phyloP scores from a whole-genome alignment of 352 stramenopile genomes.

The Globisporangium emineosum region DNA sequence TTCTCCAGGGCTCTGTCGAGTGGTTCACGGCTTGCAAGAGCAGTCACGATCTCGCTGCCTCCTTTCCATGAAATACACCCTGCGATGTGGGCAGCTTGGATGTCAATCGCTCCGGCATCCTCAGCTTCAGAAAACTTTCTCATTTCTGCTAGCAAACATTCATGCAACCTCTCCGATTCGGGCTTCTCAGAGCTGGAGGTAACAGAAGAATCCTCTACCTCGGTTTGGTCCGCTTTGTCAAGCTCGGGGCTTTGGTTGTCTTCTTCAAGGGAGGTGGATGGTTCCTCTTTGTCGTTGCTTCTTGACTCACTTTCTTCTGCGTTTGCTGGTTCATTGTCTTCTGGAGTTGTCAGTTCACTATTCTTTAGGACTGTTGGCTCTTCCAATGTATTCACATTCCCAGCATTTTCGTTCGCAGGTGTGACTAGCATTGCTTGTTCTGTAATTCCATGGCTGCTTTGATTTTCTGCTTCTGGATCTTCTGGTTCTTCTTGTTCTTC shows the following conservation, averaged over 20 bases:
- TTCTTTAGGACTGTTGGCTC: neutral
- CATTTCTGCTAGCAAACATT: conserved; percentile 21
- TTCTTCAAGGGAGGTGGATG: neutral
- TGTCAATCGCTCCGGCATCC: conserved; percentile 21
- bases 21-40: conserved; percentile 16
- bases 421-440: neutral
- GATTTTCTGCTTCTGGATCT: conserved; percentile 18
- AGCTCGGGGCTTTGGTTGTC: conserved; percentile 3
- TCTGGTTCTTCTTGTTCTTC: too few species aligned
- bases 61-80: conserved; percentile 23
- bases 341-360: neutral
- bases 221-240: neutral
- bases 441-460: neutral
- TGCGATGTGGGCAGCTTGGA: conserved; percentile 17
- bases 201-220: neutral
- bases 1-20: conserved; percentile 21
- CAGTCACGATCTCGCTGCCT: conserved; percentile 11
- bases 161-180: neutral
- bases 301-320: neutral
- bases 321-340: neutral
- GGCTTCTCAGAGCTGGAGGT: neutral
- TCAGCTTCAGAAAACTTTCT: conserved; percentile 20
- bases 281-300: conserved; percentile 2
- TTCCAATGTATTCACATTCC: neutral
- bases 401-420: neutral